Evolutionary conservation across 768 basidiomycete genomes (phyloP), one percentile per base, ranked within the genome.

Genomic region (Naganishia kalamii): DNA sequence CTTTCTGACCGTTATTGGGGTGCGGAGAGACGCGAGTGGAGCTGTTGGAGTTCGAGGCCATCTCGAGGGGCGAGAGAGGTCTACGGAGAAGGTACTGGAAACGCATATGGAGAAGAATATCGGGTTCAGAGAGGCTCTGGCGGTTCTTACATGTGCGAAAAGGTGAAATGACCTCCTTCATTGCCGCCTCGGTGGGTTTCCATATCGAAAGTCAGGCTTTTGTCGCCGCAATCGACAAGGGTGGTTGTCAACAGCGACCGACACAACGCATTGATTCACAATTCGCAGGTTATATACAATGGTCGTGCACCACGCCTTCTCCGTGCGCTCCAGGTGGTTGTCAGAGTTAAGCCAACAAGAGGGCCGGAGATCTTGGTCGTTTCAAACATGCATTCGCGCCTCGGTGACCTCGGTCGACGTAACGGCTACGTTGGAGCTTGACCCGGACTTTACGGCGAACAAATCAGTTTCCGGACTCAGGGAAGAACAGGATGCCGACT

Each of bases 11-110:
- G 47, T 49, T 12, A 30, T 63, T 25, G 37, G 64, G 27, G 23
- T 67, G 7, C 64, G 66, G 66, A 52, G 63, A 32, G 62, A 67
- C 35, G 62, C 66, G n/a, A 52, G 60, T 27, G 37, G 25, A 12
- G 13, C n/a, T 11, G 7, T 19, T 11, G 66, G 66, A 5, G 27
- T 64, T 10, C 49, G 66, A 10, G 66, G 49, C 5, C 66, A 63
- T 46, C 62, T 67, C 12, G 40, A 47, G 19, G 21, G n/a, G 17
- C n/a, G 13, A n/a, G 40, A 25, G 15, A 32, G 29, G 19, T 63
- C 13, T 40, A 54, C 66, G n/a, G 30, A 30, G 44, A 27, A 23
- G 17, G 19, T 54, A 17, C 47, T 19, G 35, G 15, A 12, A 13
- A 27, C 21, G 27, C 61, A 59, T 27, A n/a, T 23, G n/a, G 62